A percentile compares a stretch with the other conserved stretches of the same genome.
These are phyloP conservation scores for Fusarium chaquense DNA, from an alignment of 2,329 filamentous ascomycete species.

Conservation along the genomic window DNA sequence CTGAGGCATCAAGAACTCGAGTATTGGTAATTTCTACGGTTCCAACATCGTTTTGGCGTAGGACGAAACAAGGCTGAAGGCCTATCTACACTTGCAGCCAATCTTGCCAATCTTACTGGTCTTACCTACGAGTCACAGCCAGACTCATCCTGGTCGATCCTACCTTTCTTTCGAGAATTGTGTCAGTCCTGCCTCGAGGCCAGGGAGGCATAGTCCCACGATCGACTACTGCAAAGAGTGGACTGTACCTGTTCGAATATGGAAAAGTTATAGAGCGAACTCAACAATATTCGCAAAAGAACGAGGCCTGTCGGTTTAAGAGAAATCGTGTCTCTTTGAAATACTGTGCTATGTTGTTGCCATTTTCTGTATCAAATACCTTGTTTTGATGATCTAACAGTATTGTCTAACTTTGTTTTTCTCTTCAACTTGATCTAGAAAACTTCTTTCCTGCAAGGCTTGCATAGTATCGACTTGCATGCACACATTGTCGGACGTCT, in stretches of 20 bases:
- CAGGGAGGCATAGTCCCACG: conserved; percentile 1
- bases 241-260: conserved; percentile 16
- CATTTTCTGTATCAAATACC: not conserved
- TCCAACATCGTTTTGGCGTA: conserved; percentile 22
- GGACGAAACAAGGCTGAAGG: conserved; percentile 32
- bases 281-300: conserved; percentile 3
- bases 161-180: not conserved
- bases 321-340: not conserved
- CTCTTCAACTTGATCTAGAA: conserved; percentile 17
- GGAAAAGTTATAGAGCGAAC: conserved; percentile 12
- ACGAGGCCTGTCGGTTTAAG: not conserved
- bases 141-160: conserved; percentile 3
- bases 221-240: not conserved
- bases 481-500: conserved; percentile 22
- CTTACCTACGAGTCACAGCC: not conserved
- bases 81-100: conserved; percentile 16
- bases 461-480: conserved; percentile 21
- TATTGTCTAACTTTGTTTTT: not conserved
- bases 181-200: not conserved
- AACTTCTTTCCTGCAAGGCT: conserved; percentile 3
- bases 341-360: conserved; percentile 23
- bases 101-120: not conserved
- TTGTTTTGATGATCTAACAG: conserved; percentile 4
- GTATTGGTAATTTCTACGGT: conserved; percentile 16
- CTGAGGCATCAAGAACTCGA: conserved; percentile 45